Evolutionary conservation across 257 asterid genomes (phyloP), one percentile per base, ranked within the genome.

Genomic region (Datura wrightii): DNA sequence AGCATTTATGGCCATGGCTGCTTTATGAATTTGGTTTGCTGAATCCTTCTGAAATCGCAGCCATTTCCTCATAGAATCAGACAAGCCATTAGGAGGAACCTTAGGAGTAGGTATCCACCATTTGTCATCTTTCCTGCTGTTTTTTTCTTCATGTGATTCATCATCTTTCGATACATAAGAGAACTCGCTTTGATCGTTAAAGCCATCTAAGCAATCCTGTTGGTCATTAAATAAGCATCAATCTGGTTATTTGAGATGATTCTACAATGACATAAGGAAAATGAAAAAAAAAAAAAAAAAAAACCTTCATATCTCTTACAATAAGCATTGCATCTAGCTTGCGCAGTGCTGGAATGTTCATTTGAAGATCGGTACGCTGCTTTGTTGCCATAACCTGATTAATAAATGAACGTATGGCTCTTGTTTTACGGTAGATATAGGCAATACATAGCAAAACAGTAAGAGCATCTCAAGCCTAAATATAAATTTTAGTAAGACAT

Each of bases 81-180:
- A 93, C 79, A 94, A 84, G 58, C 99, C 99, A 6, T 86, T 85
- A 0, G 89, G 83, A 8, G 97, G 95, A 86, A 95, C 98, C 87
- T 90, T 90, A 37, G 99, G 98, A 42, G 91, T 86, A 2, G 98
- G 99, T 80, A 96, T 91, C 98, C 99, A 96, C 99, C 99, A 96
- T 89, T 94, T 95, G 31, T 93, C 94, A 34, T 91, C 93, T 60
- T 86, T 79, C 82, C 92, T 90, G 31, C 58, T 69, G 15, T 15
- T 34, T 36, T 84, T 67, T 31, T 87, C 90, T 69, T 90, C 83
- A 82, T 85, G 44, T 65, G 92, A 91, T 4, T 90, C 90, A 3
- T 92, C 94, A 2, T 87, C 91, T 58, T 87, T 86, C 11, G 89
- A 69, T 14, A 72, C 82, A 83, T 96, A 96, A 86, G 85, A 85